Conservation (phyloP, 306 rosid genomes). For the Bauhinia variegata region DNA sequence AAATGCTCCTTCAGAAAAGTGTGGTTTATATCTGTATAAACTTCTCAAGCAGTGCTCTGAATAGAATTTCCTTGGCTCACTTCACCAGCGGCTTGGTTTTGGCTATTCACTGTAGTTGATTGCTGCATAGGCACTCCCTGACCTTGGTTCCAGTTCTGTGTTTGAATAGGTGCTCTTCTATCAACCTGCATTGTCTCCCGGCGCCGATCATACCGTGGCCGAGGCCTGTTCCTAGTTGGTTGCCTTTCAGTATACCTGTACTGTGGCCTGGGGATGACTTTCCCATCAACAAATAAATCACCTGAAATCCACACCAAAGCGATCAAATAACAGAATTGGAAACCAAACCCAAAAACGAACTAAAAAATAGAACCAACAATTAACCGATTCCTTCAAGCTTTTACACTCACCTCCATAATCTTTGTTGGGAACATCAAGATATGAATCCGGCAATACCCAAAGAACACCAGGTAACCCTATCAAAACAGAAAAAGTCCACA, state of each 20-base stretch:
- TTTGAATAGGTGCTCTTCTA: slow-evolving; percentile 54
- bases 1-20: slow-evolving; percentile 9
- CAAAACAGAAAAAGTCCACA: slow-evolving; percentile 18
- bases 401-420: slow-evolving; percentile 82
- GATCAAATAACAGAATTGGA: slow-evolving; percentile 26
- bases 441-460: slow-evolving; percentile 97
- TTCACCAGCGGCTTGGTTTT: slow-evolving; percentile 36
- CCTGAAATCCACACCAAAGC: slow-evolving; percentile 48
- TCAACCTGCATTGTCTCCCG: slow-evolving; percentile 72
- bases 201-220: slow-evolving; percentile 76
- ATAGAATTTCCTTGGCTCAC: slow-evolving; percentile 22
- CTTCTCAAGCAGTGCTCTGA: slow-evolving; percentile 27
- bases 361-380: slow-evolving; percentile 19
- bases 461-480: slow-evolving; percentile 76
- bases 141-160: slow-evolving; percentile 52
- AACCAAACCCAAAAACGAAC: background rate
- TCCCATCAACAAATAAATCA: slow-evolving; percentile 83
- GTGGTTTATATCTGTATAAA: background rate
- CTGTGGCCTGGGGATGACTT: slow-evolving; percentile 86
- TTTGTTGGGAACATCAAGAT: slow-evolving; percentile 85
- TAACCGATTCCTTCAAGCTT: slow-evolving; percentile 19
- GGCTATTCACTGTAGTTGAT: slow-evolving; percentile 40
- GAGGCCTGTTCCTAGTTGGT: slow-evolving; percentile 64
- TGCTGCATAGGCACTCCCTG: slow-evolving; percentile 50
- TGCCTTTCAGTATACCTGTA: slow-evolving; percentile 69